Evolutionary conservation across 192 early-diverging fungal species (phyloP).

Genomic region (Nowakowskiella sp.): DNA sequence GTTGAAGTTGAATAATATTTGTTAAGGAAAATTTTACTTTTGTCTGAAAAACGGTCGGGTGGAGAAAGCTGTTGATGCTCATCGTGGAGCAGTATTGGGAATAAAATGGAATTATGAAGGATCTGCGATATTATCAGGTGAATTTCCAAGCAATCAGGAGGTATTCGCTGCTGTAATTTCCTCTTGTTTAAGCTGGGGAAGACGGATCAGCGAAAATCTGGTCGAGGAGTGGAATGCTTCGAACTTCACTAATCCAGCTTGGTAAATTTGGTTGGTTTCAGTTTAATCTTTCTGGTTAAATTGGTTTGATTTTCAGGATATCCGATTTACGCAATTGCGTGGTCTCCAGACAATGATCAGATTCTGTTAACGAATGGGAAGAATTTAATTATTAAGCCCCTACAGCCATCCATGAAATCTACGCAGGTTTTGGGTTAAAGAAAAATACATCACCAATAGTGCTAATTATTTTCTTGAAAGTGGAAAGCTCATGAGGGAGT

Average conservation of each 20-base stretch:
- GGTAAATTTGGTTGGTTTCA: conserved; percentile 14
- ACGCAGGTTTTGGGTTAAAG: conserved; percentile 24
- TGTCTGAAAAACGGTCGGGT: conserved; percentile 42
- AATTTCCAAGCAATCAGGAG: background rate
- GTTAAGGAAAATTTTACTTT: conserved; percentile 45
- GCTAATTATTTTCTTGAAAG: conserved; percentile 11
- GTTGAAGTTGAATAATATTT: background rate
- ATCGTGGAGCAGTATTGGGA: conserved; percentile 42
- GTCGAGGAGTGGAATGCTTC: conserved; percentile 53
- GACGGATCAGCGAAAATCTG: conserved; percentile 51
- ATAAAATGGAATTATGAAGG: conserved; percentile 51
- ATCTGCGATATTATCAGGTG: conserved; percentile 43
- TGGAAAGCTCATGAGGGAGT: conserved; percentile 58
- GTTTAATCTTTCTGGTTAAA: background rate
- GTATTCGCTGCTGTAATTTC: background rate
- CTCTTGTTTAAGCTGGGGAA: conserved; percentile 36
- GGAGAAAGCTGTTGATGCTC: conserved; percentile 50
- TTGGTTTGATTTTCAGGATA: conserved; percentile 19
- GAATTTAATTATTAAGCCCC: conserved; percentile 47
- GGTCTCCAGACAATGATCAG: conserved; percentile 52
- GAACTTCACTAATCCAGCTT: conserved; percentile 34
- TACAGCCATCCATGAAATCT: conserved; percentile 47
- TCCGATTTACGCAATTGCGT: conserved; percentile 43
- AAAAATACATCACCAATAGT: background rate
- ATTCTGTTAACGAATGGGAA: conserved; percentile 42